phyloP scores from a whole-genome alignment of 2,329 filamentous ascomycete genomes.

The Scleromitrula shiraiana region DNA sequence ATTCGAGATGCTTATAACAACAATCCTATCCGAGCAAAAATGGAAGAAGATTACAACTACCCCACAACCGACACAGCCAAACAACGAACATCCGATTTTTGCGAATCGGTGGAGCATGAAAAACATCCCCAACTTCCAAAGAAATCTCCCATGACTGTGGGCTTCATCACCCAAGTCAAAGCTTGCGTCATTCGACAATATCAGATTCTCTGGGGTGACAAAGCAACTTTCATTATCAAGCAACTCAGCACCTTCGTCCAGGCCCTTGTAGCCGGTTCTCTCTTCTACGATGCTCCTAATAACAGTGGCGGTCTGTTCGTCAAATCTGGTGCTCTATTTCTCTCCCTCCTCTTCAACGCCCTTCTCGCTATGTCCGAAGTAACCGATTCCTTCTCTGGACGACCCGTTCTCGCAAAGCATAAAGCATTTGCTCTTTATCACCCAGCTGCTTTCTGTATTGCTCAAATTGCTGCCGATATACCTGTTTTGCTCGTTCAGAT shows the following conservation, averaged over 20 bases:
- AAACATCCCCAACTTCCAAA: conserved; percentile 47
- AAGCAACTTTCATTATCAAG: conserved; percentile 54
- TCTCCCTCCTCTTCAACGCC: conserved; percentile 54
- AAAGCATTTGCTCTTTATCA: conserved; percentile 50
- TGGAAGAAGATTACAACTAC: conserved; percentile 50
- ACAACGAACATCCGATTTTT: conserved; percentile 40
- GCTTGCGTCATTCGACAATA: conserved; percentile 53
- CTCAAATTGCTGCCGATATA: conserved; percentile 46
- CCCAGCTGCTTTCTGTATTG: conserved; percentile 50
- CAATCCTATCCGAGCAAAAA: conserved; percentile 40
- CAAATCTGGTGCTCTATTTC: conserved; percentile 57
- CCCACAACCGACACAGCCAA: conserved; percentile 42
- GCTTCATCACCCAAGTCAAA: conserved; percentile 46
- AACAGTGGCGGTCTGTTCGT: conserved; percentile 54
- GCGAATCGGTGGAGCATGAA: conserved; percentile 42
- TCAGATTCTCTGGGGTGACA: conserved; percentile 58
- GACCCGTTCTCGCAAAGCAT: conserved; percentile 52
- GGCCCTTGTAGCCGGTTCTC: conserved; percentile 55
- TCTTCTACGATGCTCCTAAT: conserved; percentile 57
- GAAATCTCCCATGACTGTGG: conserved; percentile 47
- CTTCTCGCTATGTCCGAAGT: conserved; percentile 60
- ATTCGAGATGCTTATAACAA: conserved; percentile 44
- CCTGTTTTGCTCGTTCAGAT: conserved; percentile 51
- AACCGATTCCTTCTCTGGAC: conserved; percentile 51
- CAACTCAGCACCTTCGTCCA: conserved; percentile 49